These are phyloP conservation scores for Penicillium steckii DNA, from an alignment of 495 filamentous ascomycete species.

Conservation along the genomic window DNA sequence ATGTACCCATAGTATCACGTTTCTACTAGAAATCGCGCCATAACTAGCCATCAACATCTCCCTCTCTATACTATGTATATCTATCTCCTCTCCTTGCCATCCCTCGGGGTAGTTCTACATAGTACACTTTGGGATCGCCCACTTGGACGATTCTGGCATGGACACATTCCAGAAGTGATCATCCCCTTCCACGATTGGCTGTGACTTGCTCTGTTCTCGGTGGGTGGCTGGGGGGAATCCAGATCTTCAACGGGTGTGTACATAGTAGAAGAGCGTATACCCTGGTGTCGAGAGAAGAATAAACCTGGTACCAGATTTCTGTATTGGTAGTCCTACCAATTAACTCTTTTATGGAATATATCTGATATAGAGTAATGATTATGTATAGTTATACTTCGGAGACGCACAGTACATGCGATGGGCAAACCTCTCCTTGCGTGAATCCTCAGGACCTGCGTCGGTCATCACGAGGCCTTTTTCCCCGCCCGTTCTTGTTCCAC, in stretches of 20 bases:
- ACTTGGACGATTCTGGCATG: background rate
- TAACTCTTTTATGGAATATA: no score
- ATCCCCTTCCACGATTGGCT: background rate
- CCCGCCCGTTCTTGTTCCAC: constrained; percentile 8
- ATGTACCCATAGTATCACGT: no score
- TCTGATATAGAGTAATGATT: no score
- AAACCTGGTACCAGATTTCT: no score
- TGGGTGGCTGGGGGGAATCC: constrained; percentile 6
- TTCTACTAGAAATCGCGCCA: background rate
- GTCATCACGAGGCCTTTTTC: background rate
- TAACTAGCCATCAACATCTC: background rate
- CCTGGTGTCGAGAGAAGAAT: no score
- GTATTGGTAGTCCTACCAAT: no score
- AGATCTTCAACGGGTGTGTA: no score
- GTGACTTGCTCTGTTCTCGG: constrained; percentile 4
- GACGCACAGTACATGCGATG: background rate
- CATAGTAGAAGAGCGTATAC: no score
- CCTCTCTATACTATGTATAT: no score
- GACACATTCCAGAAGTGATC: constrained; percentile 26
- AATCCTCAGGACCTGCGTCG: constrained; percentile 17
- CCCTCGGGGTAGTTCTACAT: no score
- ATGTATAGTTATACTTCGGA: background rate
- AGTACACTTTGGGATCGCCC: no score
- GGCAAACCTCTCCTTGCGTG: constrained; percentile 8
- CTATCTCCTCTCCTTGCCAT: background rate